Base-by-base conservation (phyloP, 352 stramenopile species). In the Pythium sp. region DNA sequence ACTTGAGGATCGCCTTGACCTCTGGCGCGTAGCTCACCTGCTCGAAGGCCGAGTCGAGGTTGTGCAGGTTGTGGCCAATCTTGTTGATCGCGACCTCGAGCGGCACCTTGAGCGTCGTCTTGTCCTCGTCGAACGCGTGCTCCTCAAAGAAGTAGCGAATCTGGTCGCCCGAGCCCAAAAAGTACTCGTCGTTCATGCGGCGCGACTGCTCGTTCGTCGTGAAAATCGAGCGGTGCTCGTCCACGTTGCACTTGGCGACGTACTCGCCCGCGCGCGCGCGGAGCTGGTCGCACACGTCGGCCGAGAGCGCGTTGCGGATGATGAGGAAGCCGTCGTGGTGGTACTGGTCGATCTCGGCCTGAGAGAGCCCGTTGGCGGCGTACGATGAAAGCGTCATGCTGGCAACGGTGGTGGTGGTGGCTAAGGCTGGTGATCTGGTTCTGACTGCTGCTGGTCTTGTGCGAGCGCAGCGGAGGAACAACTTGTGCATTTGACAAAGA, bases 61-160 rank as follows among this genome's bases (percentile, higher is more conserved):
- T 91, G 78, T 99, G 97, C 71, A 99, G 81, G 54, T 93, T 98
- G 81, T 99, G 97, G 49, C 97, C 97, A 51, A 97, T 92, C 76
- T 99, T 99, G 82, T 98, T 99, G 55, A 99, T 75, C 34, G 93
- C 90, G 20, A 88, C 70, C 11, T 86, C 70, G 55, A 93, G 57
- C 55, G 81, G 87, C 69, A 93, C 85, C 4, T 63, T 66, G 7
- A 90, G 67, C 62, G 96, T 81, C 76, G 96, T 85, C n/a, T 73
- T 47, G 65, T 91, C 85, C 0, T 58, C 64, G 30, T 81, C 54
- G 53, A 93, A 93, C 53, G 85, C 85, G 38, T 89, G 74, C 59
- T 93, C 84, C 79, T 99, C 97, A 36, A 96, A 97, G 83, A 99
- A 99, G 75, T 93, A 98, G 68, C 93, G 91, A 68, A 98, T 92